phyloP scores from a whole-genome alignment of 768 basidiomycete genomes.

The Cytidiella melzeri region DNA sequence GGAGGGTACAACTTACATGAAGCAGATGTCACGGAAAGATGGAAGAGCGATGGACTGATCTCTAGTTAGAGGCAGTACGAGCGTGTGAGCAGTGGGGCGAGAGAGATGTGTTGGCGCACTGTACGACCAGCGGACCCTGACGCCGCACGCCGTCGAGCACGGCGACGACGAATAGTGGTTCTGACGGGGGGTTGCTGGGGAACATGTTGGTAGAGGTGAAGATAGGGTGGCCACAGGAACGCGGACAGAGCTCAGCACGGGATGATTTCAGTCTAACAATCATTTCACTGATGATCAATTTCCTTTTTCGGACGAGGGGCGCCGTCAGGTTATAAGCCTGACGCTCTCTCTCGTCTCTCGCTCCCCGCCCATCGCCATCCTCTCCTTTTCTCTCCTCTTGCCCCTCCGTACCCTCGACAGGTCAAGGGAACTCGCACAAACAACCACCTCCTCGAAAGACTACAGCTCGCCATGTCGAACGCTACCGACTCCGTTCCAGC shows the following conservation, averaged over 20 bases:
- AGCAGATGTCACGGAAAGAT: not conserved
- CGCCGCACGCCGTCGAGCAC: too few relatives aligned
- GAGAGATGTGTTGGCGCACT: too few relatives aligned
- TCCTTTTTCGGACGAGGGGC: not conserved
- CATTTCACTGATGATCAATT: too few relatives aligned
- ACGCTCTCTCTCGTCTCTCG: not conserved
- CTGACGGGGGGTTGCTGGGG: not conserved
- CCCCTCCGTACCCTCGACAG: not conserved
- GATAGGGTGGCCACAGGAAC: too few relatives aligned
- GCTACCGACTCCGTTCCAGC: constrained; percentile 9
- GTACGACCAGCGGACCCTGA: too few relatives aligned
- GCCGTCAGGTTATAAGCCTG: not conserved
- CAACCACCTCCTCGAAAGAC: not conserved
- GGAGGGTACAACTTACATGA: not conserved
- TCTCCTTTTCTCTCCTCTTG: not conserved
- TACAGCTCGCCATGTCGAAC: constrained; percentile 5
- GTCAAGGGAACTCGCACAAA: not conserved
- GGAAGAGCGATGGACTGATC: not conserved
- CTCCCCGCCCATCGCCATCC: not conserved
- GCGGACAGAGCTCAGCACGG: not conserved
- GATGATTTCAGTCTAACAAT: too few relatives aligned
- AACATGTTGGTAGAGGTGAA: not conserved
- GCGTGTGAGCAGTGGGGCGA: too few relatives aligned
- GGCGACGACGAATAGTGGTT: too few relatives aligned
- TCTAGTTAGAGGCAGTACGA: too few relatives aligned